phyloP scores from a whole-genome alignment of 2,329 filamentous ascomycete species.

The Stemphylium vesicarium region DNA sequence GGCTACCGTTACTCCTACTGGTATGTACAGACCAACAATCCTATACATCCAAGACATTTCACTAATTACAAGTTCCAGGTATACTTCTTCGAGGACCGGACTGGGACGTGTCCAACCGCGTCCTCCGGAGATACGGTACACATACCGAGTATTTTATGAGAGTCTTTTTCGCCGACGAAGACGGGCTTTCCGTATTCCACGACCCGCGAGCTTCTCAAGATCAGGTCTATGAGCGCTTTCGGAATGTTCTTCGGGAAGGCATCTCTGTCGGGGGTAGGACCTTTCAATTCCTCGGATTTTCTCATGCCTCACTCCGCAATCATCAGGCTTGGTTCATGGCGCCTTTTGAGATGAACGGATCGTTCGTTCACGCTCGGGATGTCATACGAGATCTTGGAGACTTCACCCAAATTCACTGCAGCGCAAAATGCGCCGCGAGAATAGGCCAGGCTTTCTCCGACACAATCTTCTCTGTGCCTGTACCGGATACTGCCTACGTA shows the following conservation, averaged over 20 bases:
- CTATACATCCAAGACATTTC: too few relatives aligned
- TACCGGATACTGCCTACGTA: constrained; percentile 56
- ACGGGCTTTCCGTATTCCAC: constrained; percentile 68
- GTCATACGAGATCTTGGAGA: constrained; percentile 51
- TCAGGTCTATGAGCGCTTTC: constrained; percentile 58
- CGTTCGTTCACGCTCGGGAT: constrained; percentile 62
- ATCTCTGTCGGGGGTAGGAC: constrained; percentile 53
- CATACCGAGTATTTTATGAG: constrained; percentile 52
- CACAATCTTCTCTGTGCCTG: constrained; percentile 69
- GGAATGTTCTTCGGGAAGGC: constrained; percentile 62
- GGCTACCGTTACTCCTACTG: constrained; percentile 56
- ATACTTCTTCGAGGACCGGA: constrained; percentile 55
- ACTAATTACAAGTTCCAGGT: constrained; percentile 8
- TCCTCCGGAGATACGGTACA: constrained; percentile 35
- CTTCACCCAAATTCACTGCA: constrained; percentile 58
- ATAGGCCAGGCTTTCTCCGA: constrained; percentile 79
- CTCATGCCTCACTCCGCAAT: constrained; percentile 38
- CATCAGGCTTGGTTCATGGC: constrained; percentile 46
- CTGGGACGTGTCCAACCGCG: constrained; percentile 62
- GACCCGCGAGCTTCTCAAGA: constrained; percentile 52
- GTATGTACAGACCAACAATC: constrained; percentile 17
- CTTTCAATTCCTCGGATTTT: constrained; percentile 44
- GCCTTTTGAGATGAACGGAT: constrained; percentile 28
- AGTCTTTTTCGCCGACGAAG: constrained; percentile 76
- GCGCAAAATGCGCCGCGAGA: constrained; percentile 65